Base-by-base conservation (phyloP, 129 eudicot genomes). In the Erigeron canadensis region DNA sequence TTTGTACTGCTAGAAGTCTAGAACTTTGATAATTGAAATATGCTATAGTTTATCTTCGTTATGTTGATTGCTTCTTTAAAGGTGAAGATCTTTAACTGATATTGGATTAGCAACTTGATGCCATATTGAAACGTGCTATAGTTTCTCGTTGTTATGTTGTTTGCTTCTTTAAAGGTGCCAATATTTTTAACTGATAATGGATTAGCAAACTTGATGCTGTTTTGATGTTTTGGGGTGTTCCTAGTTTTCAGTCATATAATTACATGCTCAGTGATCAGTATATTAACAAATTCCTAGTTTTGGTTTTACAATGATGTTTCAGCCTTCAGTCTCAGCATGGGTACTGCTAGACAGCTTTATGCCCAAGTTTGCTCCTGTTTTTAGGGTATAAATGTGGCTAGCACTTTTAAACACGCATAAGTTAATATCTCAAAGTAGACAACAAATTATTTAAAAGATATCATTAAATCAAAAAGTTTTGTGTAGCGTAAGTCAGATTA, bases 1-100 rank as follows among this genome's bases (percentile, higher is more conserved):
- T 77, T 70, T 77, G 81, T 77, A 69, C 56, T 41, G 71, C 62
- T 21, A 0, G n/a, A 61, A 50, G 39, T 60, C 67, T 53, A 45
- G 77, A 10, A n/a, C 37, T 50, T 37, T 0, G 19, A 47, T 34
- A 60, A 60, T 77, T 41, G 3, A 74, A 42, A 63, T 34, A 44
- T 51, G 54, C 13, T 74, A 65, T 64, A 41, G 60, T 60, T 45
- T 4, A 28, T 38, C 12, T 4, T 70, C 17, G 45, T 22, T 72
- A 8, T 72, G 50, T 17, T 63, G 15, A 16, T 63, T 63, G 8
- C 48, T 60, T 59, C 43, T 38, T 50, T 60, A 23, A 34, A 12
- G 56, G 68, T 58, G 64, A 19, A 51, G 34, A 54, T 69, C n/a
- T 12, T 34, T 9, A 70, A 42, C 66, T 57, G 58, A 58, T 23